Conservation (phyloP, 306 rosid species). For the Cucurbita pepo region DNA sequence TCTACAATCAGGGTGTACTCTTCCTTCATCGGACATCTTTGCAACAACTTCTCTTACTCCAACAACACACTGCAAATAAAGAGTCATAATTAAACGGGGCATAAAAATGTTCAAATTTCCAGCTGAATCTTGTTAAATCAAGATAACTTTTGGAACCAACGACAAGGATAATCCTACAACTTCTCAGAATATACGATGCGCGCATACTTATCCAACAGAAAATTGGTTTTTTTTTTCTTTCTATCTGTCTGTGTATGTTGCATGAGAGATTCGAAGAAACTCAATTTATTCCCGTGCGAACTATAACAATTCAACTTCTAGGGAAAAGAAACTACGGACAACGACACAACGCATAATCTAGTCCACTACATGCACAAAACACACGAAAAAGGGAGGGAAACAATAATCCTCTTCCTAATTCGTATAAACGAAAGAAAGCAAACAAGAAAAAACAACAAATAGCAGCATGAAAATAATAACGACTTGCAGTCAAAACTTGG, state of each 20-base stretch:
- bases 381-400: not conserved
- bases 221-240: not conserved
- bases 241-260: not conserved
- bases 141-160: not conserved
- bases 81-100: not conserved
- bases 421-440: not conserved
- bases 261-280: not conserved
- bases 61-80: not conserved
- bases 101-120: not conserved
- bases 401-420: not conserved
- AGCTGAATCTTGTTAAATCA: not conserved
- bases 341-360: not conserved
- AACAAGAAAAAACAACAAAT: not conserved
- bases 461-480: not conserved
- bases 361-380: not conserved
- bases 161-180: not conserved
- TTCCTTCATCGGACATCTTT: constrained; percentile 55
- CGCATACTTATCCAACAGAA: not conserved
- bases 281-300: not conserved
- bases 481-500: not conserved
- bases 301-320: not conserved
- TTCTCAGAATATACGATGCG: not conserved
- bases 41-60: not conserved
- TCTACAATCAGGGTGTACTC: constrained; percentile 81
- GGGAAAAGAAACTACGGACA: not conserved